Percentiles rank a stretch among this genome's conserved stretches.
These are phyloP conservation scores for Beta macrorhiza DNA, from an alignment of 179 eudicot species.

Conservation along the genomic window DNA sequence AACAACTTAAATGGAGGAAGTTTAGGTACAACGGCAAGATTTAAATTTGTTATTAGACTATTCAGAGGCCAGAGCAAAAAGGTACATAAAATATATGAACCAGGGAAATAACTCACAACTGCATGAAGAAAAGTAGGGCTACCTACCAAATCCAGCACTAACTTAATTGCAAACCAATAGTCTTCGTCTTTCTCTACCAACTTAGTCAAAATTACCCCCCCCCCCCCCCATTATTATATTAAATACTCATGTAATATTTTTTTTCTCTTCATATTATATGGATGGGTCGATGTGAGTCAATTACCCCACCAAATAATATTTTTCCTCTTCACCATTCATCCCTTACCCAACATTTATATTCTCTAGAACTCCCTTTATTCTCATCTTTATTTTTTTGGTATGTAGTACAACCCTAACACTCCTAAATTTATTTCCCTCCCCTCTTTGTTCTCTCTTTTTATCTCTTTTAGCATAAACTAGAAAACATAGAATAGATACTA, in stretches of 20 bases:
- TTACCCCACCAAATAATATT: constrained; percentile 22
- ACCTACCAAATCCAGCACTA: constrained; percentile 62
- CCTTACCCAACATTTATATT: constrained; percentile 33
- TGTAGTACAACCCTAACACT: constrained; percentile 8
- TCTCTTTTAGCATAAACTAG: constrained; percentile 6
- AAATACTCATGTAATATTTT: not conserved
- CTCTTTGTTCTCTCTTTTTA: not conserved
- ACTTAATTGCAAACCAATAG: constrained; percentile 44
- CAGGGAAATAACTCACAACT: constrained; percentile 35
- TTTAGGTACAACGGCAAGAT: constrained; percentile 41
- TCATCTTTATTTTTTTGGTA: constrained; percentile 21
- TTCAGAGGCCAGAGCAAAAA: not conserved
- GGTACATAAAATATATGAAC: constrained; percentile 14
- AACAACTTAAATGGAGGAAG: constrained; percentile 32
- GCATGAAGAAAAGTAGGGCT: constrained; percentile 41
- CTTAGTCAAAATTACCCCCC: constrained; percentile 31
- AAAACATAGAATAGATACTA: not conserved
- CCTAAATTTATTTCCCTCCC: not conserved
- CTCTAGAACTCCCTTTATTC: constrained; percentile 25
- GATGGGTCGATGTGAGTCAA: constrained; percentile 29
- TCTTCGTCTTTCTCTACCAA: constrained; percentile 36
- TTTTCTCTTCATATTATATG: constrained; percentile 1
- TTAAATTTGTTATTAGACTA: not conserved
- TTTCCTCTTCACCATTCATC: constrained; percentile 1
- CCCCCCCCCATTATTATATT: not conserved